Evolutionary conservation across 2,329 filamentous ascomycete species (phyloP), one percentile per base, ranked within the genome.

Genomic region (Zymoseptoria pseudotritici): DNA sequence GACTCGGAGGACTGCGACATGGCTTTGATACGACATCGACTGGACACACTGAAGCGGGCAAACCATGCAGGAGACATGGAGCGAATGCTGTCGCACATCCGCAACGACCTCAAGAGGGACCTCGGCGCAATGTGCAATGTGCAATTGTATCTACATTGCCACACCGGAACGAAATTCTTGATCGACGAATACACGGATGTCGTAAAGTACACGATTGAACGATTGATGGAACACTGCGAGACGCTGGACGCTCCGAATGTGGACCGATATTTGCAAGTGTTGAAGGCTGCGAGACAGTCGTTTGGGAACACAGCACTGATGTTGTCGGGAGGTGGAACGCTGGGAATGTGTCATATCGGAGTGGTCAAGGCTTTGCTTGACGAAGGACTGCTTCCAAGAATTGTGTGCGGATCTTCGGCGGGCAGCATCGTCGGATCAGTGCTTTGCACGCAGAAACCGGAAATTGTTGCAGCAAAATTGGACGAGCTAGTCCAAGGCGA

Each of bases 331-430:
- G 65, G 65, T 50, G 65, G 65, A 6, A 67, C 65, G 9, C 59
- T 67, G 11, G 65, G 65, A 2, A 67, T 67, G 65, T 66, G 63
- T 53, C 65, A 67, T 51, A 65, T 67, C 21, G 65, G 65, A 26
- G 65, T 67, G 1, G 64, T 67, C 42, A 67, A 67, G 54, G 49
- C 53, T 51, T 60, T 67, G 1, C 49, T 64, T 0, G 55, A 65
- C 46, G 61, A 62, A 50, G 60, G 60, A 13, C 58, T 67, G 1
- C 57, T 67, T 2, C 65, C 65, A 42, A 60, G 58, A 10, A 63
- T 67, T 10, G 65, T 67, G 5, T 67, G 65, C 31, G 65, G 65
- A 5, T 63, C 65, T 50, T 67, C 65, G 20, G 65, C 65, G 7
- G 65, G 65, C 9, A 67, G 65, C 57, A 67, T 67, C 10, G 65